Evolutionary conservation across 2,329 filamentous ascomycete species (phyloP), one percentile per base, ranked within the genome.

Genomic region (Microcyclospora pomicola): DNA sequence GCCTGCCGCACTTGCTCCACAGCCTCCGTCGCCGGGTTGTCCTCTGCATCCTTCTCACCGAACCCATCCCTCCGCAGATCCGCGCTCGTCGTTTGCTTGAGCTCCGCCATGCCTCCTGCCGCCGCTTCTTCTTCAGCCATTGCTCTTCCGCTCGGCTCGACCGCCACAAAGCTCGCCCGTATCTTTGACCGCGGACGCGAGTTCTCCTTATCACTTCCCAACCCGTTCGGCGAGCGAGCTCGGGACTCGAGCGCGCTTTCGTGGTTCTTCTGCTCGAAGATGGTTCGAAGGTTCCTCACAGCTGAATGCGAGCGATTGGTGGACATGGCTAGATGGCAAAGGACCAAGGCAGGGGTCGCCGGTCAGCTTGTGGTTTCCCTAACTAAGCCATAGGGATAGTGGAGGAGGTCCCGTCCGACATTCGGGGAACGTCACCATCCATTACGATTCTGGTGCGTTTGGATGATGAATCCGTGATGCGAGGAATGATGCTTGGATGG

Each of bases 251-350:
- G 37, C 9, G 39, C 16, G 6, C 46, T 46, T 38, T 28, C 40
- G 30, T 45, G 13, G 41, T 11, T 16, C 45, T 59, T 63, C 47
- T 55, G 59, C 55, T 69, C 66, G 53, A 68, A 69, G 56, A 68
- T 62, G 40, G 65, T 65, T 51, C 65, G 59, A 40, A 69, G 58
- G 49, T 65, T 65, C 47, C 64, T 59, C 46, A 69, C 65, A 48
- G 62, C 63, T 40, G 54, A 59, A 40, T 48, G 58, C 33, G 56
- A 52, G 41, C 56, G 50, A 44, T 49, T 45, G 37, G 42, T 43
- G 42, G 60, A 63, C 65, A 69, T 69, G 62, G 63, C 65, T 67
- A 57, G 36, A 28, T 31, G 19, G 19, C 19, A 24, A 24, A 24
- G 19, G 7, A 24, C 4, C 4, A 7, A 24, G 16, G 40, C 28